Conservation (phyloP, 306 rosid species). For the Vigna trinervia region DNA sequence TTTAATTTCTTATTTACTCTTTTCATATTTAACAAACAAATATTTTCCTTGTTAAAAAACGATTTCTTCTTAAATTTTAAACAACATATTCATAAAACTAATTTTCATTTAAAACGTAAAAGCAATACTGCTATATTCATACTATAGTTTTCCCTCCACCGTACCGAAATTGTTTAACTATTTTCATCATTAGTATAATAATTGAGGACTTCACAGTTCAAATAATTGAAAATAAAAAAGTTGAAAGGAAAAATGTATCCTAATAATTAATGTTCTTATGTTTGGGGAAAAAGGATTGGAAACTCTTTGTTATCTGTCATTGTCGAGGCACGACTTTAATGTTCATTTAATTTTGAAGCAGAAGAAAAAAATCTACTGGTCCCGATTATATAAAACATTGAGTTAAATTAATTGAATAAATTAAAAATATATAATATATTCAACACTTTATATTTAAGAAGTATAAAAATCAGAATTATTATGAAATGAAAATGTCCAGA, state of each 20-base stretch:
- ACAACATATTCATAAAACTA: too few relatives aligned
- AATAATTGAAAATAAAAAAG: conserved; percentile 4
- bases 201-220: not conserved
- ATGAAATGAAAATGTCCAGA: too few relatives aligned
- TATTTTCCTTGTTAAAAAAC: not conserved
- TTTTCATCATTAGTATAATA: not conserved
- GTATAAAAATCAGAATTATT: too few relatives aligned
- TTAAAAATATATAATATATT: too few relatives aligned
- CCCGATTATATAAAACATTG: not conserved
- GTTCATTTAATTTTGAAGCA: conserved; percentile 3
- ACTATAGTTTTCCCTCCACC: not conserved
- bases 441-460: too few relatives aligned
- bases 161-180: not conserved
- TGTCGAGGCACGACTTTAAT: conserved; percentile 18
- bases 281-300: not conserved
- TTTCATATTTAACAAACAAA: not conserved
- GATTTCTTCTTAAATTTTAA: not conserved
- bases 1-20: not conserved
- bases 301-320: conserved; percentile 19
- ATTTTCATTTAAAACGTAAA: too few relatives aligned
- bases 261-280: conserved; percentile 27
- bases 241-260: not conserved
- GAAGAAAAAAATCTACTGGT: conserved; percentile 8
- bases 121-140: not conserved
- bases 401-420: not conserved